Evolutionary conservation across 306 rosid genomes (phyloP).

Genomic region (Luffa aegyptiaca): DNA sequence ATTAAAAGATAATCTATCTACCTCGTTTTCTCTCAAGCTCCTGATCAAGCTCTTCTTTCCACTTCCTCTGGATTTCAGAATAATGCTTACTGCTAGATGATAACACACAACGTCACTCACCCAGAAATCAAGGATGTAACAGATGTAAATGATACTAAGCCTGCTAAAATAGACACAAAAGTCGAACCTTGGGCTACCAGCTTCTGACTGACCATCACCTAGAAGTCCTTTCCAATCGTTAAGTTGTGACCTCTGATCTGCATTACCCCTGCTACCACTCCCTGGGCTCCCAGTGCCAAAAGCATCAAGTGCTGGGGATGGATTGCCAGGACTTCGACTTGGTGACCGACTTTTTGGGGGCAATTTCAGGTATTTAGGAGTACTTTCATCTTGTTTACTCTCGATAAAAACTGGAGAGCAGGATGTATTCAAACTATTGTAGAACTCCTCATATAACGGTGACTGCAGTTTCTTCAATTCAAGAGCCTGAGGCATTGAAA

Average conservation of each 20-base stretch:
- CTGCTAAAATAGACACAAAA: background rate
- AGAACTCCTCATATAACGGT: slow-evolving; percentile 86
- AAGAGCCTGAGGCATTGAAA: slow-evolving; percentile 51
- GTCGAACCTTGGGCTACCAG: slow-evolving; percentile 68
- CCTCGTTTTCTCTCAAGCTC: slow-evolving; percentile 99
- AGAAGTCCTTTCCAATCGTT: slow-evolving; percentile 44
- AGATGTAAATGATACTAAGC: background rate
- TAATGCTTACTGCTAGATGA: slow-evolving; percentile 42
- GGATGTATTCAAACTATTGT: slow-evolving; percentile 65
- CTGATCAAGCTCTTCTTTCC: slow-evolving; percentile 98
- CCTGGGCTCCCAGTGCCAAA: slow-evolving; percentile 61
- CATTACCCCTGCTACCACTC: slow-evolving; percentile 57
- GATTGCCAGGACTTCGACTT: slow-evolving; percentile 42
- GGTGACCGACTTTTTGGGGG: slow-evolving; percentile 99
- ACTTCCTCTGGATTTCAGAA: slow-evolving; percentile 86
- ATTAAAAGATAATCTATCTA: slow-evolving; percentile 18
- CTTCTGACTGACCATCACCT: slow-evolving; percentile 66
- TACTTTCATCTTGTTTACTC: slow-evolving; percentile 42
- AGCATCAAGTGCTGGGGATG: slow-evolving; percentile 50
- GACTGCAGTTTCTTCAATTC: slow-evolving; percentile 94
- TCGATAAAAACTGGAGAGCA: slow-evolving; percentile 54
- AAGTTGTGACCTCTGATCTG: slow-evolving; percentile 34
- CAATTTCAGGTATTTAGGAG: slow-evolving; percentile 66
- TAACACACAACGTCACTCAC: background rate
- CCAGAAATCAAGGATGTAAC: background rate